These are phyloP conservation scores for Aspergillus neoniger DNA, from an alignment of 2,329 filamentous ascomycete species.

Conservation along the genomic window DNA sequence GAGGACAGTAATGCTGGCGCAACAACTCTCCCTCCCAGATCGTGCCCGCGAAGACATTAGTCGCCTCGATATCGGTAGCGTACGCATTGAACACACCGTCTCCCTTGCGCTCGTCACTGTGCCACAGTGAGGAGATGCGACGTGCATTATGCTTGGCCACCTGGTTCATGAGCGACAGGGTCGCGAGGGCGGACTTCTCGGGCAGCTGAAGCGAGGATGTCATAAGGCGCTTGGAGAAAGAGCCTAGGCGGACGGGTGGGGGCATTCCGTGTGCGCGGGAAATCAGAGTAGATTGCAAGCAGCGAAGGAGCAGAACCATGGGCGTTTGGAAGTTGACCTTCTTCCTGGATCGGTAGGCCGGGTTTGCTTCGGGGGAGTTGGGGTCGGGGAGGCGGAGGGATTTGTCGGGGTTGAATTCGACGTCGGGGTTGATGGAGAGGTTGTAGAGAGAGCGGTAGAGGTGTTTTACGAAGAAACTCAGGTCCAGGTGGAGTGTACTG, in stretches of 20 bases:
- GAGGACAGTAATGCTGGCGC: conserved; percentile 80
- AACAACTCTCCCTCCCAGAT: conserved; percentile 93
- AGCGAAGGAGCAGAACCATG: conserved; percentile 85
- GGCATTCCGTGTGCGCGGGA: conserved; percentile 72
- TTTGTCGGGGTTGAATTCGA: conserved; percentile 75
- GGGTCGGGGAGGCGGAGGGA: conserved; percentile 72
- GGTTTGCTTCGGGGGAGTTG: conserved; percentile 46
- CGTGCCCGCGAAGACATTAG: conserved; percentile 86
- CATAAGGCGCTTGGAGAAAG: conserved; percentile 90
- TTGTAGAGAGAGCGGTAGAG: conserved; percentile 84
- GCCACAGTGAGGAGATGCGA: conserved; percentile 85
- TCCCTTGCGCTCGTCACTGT: conserved; percentile 88
- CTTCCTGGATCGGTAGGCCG: conserved; percentile 52
- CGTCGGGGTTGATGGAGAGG: conserved; percentile 77
- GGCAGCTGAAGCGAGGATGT: conserved; percentile 80
- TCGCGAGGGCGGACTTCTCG: conserved; percentile 81
- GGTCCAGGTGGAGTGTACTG: conserved; percentile 78
- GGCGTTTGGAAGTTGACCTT: conserved; percentile 95
- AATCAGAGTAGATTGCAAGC: conserved; percentile 77
- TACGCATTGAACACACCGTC: conserved; percentile 82
- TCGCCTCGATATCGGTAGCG: conserved; percentile 73
- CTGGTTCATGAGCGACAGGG: conserved; percentile 74
- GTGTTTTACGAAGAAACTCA: conserved; percentile 92
- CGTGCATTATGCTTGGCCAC: conserved; percentile 78
- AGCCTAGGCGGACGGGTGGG: conserved; percentile 83